Evolutionary conservation across 768 basidiomycete genomes (phyloP), one percentile per base, ranked within the genome.

Genomic region (Lactifluus piperatus): DNA sequence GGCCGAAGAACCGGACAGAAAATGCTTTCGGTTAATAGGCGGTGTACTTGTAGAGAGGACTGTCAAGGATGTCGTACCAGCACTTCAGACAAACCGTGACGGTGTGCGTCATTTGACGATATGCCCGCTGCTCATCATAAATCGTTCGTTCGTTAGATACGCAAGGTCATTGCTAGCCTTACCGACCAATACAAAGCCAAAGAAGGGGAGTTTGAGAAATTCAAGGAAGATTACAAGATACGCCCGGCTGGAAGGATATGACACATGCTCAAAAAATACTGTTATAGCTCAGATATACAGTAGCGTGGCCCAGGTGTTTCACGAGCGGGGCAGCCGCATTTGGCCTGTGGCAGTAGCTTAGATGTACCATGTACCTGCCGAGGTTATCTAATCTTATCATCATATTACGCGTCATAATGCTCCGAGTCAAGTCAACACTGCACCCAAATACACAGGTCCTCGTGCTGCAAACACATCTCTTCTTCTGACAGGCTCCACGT

Each of bases 11-110:
- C 94, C 95, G 18, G 80, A 85, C 72, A 85, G 97, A 57, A 94
- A 92, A 75, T 98, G 97, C 73, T 99, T 97, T 75, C 85, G 95
- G 54, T 78, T 98, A 65, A 88, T 99, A 63, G 97, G 97, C 5
- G 95, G 95, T 29, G 86, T 97, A 6, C 80, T 99, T 16, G 95
- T 98, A 29, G 94, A 98, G 70, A 81, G 94, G 48, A 97, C 94
- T 2, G 97, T 98, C 47, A 85, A 88, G 69, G 95, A 98, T 65
- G 91, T 98, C 51, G 85, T 90, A 37, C 95, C 97, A 37, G 84
- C 88, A 29, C 74, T 99, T 45, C 82, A 90, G 71, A 91, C 86
- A n/a, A 97, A 94, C 67, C 78, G 82, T 51, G 86, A 93, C 68
- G 91, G 91, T 59, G 93, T 94, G 68, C 63, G 86, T 75, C 2